These are phyloP conservation scores for Penicillium pulvis DNA, from an alignment of 495 filamentous ascomycete genomes.

Conservation along the genomic window DNA sequence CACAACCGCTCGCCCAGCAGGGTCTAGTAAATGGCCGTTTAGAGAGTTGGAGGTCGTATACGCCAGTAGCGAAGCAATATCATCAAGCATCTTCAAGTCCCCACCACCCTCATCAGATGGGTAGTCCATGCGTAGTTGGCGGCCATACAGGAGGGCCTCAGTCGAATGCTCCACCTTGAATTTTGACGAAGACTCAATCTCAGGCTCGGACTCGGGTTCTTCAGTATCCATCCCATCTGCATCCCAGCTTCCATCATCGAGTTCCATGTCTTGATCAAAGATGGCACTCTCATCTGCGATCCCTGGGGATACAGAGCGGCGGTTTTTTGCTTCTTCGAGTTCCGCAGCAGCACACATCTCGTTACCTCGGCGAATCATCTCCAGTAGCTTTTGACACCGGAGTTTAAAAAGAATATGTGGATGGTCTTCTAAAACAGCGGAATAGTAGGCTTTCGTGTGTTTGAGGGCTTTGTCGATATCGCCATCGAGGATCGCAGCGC, in stretches of 20 bases:
- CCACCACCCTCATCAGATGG: conserved; percentile 65
- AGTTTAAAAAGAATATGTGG: conserved; percentile 89
- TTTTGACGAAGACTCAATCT: conserved; percentile 5
- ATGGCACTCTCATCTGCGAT: conserved; percentile 48
- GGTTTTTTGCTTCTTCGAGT: conserved; percentile 25
- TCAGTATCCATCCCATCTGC: conserved; percentile 59
- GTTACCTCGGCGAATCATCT: conserved; percentile 85
- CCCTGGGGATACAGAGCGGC: conserved; percentile 34
- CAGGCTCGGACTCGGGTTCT: conserved; percentile 48
- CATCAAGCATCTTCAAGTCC: conserved; percentile 71
- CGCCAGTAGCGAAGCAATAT: conserved; percentile 87
- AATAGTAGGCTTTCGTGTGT: conserved; percentile 77
- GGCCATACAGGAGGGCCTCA: conserved; percentile 79
- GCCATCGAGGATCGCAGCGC: conserved; percentile 85
- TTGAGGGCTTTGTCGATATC: conserved; percentile 90
- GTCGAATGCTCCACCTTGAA: conserved; percentile 49
- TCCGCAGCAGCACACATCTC: conserved; percentile 53
- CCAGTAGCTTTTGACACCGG: conserved; percentile 88
- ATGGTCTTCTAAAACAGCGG: conserved; percentile 78
- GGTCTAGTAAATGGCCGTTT: conserved; percentile 78
- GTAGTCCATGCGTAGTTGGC: conserved; percentile 76
- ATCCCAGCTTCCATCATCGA: conserved; percentile 64
- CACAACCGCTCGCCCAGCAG: conserved; percentile 71
- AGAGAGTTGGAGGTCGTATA: conserved; percentile 78
- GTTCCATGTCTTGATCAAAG: conserved; percentile 75